phyloP scores from a whole-genome alignment of 306 rosid species.

The Prunus kanzakura region DNA sequence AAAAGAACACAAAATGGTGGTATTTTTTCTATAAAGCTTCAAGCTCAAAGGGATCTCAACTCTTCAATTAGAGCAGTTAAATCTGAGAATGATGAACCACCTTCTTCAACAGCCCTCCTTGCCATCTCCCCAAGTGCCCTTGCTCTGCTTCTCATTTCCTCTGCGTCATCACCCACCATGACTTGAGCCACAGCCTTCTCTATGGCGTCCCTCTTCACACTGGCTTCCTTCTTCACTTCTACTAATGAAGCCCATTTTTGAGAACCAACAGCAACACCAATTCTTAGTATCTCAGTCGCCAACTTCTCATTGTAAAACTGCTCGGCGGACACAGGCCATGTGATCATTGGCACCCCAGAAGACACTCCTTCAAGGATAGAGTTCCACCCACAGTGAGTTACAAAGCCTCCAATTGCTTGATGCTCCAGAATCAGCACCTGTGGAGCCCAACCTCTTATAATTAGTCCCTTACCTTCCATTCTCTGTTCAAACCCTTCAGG shows the following conservation, averaged over 20 bases:
- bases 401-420: conserved; percentile 32
- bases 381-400: conserved; percentile 25
- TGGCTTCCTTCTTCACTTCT: conserved; percentile 26
- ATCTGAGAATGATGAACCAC: conserved; percentile 30
- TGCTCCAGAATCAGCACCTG: conserved; percentile 38
- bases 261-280: conserved; percentile 33
- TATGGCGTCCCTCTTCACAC: conserved; percentile 2
- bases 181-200: conserved; percentile 27
- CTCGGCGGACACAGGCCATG: conserved; percentile 34
- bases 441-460: conserved; percentile 52
- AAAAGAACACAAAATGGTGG: too few species aligned
- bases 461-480: conserved; percentile 34
- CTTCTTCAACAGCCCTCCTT: conserved; percentile 24
- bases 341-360: conserved; percentile 43
- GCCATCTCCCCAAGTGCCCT: conserved; percentile 19
- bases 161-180: conserved; percentile 33
- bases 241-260: conserved; percentile 8
- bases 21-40: conserved; percentile 6
- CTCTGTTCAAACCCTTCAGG: conserved; percentile 28
- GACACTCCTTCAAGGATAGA: conserved; percentile 24
- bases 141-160: conserved; percentile 33
- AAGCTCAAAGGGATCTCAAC: conserved; percentile 12
- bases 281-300: conserved; percentile 16
- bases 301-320: conserved; percentile 50
- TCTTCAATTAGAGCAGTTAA: conserved; percentile 19